Conservation (phyloP, 139 green algal genomes). For the Nannochloris sp. region DNA sequence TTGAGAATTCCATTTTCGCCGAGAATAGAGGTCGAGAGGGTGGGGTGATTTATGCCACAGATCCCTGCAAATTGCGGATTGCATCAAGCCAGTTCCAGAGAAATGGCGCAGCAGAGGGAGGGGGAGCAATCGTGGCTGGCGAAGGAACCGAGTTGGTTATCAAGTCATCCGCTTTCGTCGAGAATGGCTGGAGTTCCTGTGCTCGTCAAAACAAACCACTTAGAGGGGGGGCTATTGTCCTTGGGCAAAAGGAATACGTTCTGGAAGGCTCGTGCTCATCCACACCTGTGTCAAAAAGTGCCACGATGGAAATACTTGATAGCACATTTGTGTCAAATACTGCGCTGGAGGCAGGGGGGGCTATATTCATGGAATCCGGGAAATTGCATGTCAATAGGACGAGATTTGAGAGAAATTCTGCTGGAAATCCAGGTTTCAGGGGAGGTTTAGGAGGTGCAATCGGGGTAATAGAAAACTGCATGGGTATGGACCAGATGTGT, state of each 20-base stretch:
- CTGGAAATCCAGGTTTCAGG: background rate
- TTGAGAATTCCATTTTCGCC: background rate
- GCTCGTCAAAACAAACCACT: no score
- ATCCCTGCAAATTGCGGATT: conserved; percentile 3
- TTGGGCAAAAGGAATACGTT: no score
- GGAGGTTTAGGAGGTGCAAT: conserved; percentile 13
- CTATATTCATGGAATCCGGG: conserved; percentile 11
- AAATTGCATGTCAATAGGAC: conserved; percentile 1
- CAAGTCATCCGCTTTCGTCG: background rate
- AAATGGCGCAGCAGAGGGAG: conserved; percentile 11
- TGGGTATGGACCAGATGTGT: background rate
- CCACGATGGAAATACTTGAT: conserved; percentile 3
- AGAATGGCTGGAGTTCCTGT: background rate
- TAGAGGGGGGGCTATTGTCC: no score
- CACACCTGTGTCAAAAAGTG: background rate
- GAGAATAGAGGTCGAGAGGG: conserved; percentile 11
- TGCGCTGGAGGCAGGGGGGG: conserved; percentile 2
- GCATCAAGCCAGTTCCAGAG: background rate
- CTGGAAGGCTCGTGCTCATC: background rate
- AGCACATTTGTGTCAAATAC: conserved; percentile 4
- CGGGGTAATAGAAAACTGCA: conserved; percentile 12
- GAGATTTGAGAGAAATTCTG: background rate
- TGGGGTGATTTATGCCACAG: conserved; percentile 9
- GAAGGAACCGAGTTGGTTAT: background rate
- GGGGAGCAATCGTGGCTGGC: background rate